Conservation (phyloP, 345 rosid species). For the Acer campestre region DNA sequence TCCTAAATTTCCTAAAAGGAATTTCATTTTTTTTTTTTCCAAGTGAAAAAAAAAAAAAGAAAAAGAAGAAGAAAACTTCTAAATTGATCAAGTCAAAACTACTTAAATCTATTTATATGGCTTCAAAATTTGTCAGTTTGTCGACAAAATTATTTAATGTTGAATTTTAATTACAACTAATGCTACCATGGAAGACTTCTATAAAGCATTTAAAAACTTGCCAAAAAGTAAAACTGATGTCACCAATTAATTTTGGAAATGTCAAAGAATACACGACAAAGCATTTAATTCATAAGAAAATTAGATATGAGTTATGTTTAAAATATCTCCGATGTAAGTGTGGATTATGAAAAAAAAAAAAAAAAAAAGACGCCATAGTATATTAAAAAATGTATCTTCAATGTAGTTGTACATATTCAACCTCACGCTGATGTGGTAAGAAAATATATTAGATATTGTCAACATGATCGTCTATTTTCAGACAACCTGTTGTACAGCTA, state of each 20-base stretch:
- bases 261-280: background rate
- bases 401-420: too few species aligned
- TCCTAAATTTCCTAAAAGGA: background rate
- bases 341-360: too few species aligned
- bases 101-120: background rate
- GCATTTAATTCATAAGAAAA: background rate
- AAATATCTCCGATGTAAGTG: too few species aligned
- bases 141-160: background rate
- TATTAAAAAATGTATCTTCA: too few species aligned
- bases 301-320: background rate
- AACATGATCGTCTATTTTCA: too few species aligned
- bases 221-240: background rate
- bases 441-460: too few species aligned
- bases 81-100: background rate
- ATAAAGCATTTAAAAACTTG: background rate
- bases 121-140: slow-evolving; percentile 4
- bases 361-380: too few species aligned
- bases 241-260: background rate
- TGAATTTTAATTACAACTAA: background rate
- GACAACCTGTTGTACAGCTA: too few species aligned
- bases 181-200: background rate
- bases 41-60: too few species aligned
- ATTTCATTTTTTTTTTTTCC: too few species aligned
- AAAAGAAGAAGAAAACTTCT: background rate
- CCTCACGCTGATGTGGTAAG: too few species aligned